Evolutionary conservation across 2,329 filamentous ascomycete genomes (phyloP), one percentile per base, ranked within the genome.

Genomic region (Fusarium sp.): DNA sequence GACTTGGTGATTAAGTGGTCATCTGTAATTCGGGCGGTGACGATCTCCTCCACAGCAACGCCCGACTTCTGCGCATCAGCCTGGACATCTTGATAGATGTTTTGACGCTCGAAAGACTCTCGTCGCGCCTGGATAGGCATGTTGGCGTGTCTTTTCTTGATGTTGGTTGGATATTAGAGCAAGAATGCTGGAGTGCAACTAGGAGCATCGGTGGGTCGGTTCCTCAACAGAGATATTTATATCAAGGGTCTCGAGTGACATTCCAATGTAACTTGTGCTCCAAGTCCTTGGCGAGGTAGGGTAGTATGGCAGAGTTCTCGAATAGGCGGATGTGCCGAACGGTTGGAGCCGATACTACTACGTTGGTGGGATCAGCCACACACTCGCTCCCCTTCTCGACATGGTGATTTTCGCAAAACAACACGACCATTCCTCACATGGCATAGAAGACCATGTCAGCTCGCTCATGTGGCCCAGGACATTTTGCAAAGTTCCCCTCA

Each of bases 1-100:
- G 71, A 73, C 21, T 73, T 70, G 11, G 55, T 58, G 28, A 73
- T n/a, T 11, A 73, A 40, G 36, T 73, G 65, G 5, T 73, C 70
- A 2, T 73, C 70, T 5, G 67, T 64, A 28, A 73, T 70, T 19
- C 71, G 56, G 3, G 65, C 59, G n/a, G 67, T 61, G 24, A 73
- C 67, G 8, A 73, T 61, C 10, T 73, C 71, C 8, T 62, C 67
- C 1, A 73, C 71, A 15, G 50, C 62, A 7, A 73, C 62, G 7
- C 70, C 70, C 15, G 67, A 57, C 43, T 73, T 73, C 36, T 24
- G 34, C 10, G 71, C 70, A 31, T 69, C 62, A 5, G 65, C 62
- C 22, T 64, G 56, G 22, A 71, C 67, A 42, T 73, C 67, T 43
- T 71, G 62, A 33, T 73, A 67, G 34, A 66, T 31, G 55, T 56